Evolutionary conservation across 2,329 filamentous ascomycete species (phyloP), one percentile per base, ranked within the genome.

Genomic region (Colletotrichum sp.): DNA sequence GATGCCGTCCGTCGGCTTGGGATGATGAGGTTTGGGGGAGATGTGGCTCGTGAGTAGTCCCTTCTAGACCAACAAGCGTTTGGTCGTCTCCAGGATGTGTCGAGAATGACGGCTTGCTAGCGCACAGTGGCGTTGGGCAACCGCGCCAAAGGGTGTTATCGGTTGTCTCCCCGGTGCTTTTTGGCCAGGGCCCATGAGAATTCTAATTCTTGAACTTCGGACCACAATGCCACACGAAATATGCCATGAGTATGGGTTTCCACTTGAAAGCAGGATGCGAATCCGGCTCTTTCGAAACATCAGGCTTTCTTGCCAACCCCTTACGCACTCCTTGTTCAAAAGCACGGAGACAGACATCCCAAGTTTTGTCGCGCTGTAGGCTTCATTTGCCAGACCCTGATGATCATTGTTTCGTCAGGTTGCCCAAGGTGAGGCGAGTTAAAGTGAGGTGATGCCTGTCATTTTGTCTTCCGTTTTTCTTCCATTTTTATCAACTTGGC

Each of bases 31-130:
- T 48, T 52, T 48, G 36, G 70, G 26, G 30, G n/a, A 62, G 36
- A 61, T 32, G 68, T 67, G 72, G 72, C 72, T 72, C 56, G 69
- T 73, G 73, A 28, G 69, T 72, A 72, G 73, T 64, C 69, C 62
- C 8, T 48, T 72, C 62, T 64, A 67, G 73, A 67, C 38, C 73
- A 16, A 16, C 12, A 43, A 56, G 18, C 43, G 52, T 43, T 64
- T 55, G 56, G 32, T 48, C 7, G 24, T 64, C 16, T 30, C 62
- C 38, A 52, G 52, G 60, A 71, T 61, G 48, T 36, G 26, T 72
- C 56, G 32, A 73, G 21, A 60, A 36, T n/a, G 55, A 62, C 55
- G 36, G 38, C 34, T 36, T 16, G 30, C 52, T 66, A 66, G 66
- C 67, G 48, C 38, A 48, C n/a, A 56, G 70, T 56, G 65, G 65